These are phyloP conservation scores for Hymenoscyphus fructigenus DNA, from an alignment of 2,329 filamentous ascomycete genomes.

Conservation along the genomic window DNA sequence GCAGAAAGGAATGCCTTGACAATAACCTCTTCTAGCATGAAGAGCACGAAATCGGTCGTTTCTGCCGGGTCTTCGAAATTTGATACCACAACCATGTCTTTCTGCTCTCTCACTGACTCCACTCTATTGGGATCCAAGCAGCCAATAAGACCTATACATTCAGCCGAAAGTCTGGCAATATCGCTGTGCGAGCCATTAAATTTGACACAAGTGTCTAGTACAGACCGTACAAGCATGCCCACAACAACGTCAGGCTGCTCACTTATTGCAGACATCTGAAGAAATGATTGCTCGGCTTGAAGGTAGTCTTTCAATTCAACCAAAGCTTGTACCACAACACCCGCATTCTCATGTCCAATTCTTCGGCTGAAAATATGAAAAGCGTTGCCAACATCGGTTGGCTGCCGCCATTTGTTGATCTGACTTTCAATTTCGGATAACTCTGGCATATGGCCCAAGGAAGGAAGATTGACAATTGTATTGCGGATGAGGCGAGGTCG, in stretches of 20 bases:
- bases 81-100: conserved; percentile 79
- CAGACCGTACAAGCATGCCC: conserved; percentile 67
- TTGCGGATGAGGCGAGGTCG: conserved; percentile 54
- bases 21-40: conserved; percentile 81
- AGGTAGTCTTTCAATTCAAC: conserved; percentile 75
- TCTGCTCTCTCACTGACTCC: conserved; percentile 74
- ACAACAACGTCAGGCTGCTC: conserved; percentile 81
- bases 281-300: conserved; percentile 67
- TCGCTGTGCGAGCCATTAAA: conserved; percentile 68
- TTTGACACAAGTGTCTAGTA: conserved; percentile 82
- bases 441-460: conserved; percentile 67
- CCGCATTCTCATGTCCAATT: conserved; percentile 78
- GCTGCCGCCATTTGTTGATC: conserved; percentile 62
- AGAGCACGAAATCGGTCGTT: conserved; percentile 80
- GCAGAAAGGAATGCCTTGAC: conserved; percentile 90
- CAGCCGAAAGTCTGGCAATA: conserved; percentile 72
- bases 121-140: conserved; percentile 89
- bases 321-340: conserved; percentile 80
- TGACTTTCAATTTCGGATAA: conserved; percentile 67
- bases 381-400: conserved; percentile 64
- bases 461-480: conserved; percentile 75
- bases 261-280: conserved; percentile 77
- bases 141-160: conserved; percentile 84
- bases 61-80: conserved; percentile 82
- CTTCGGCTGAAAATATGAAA: conserved; percentile 72